A percentile compares a stretch with the other conserved stretches of the same genome.
Conservation (phyloP, 371 early-diverging fungal genomes). For the Haplosporangium sp. region DNA sequence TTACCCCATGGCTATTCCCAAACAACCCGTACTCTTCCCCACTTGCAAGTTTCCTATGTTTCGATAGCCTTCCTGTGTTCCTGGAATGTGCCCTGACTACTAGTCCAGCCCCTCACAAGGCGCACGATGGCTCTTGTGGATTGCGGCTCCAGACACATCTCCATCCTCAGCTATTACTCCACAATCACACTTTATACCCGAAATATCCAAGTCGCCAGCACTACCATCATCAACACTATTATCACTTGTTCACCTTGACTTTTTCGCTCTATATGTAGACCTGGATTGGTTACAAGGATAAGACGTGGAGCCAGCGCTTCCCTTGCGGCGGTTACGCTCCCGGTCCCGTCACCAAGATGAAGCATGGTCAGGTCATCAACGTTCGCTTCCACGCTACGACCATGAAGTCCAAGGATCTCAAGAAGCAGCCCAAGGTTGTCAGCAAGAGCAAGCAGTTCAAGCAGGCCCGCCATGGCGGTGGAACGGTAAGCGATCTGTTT, state of each 20-base stretch:
- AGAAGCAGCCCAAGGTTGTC: constrained; percentile 28
- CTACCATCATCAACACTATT: too few species aligned
- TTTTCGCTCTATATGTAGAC: constrained; percentile 10
- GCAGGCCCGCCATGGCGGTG: constrained; percentile 54
- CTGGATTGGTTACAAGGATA: constrained; percentile 42
- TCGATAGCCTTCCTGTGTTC: not conserved
- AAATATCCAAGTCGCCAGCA: not conserved
- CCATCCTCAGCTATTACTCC: too few species aligned
- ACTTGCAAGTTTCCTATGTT: not conserved
- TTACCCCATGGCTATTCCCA: too few species aligned
- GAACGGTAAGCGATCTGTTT: constrained; percentile 28
- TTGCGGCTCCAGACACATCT: too few species aligned
- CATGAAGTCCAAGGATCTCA: constrained; percentile 25
- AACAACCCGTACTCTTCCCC: not conserved
- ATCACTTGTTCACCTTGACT: not conserved
- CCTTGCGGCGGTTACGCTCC: constrained; percentile 52
- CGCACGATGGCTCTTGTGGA: too few species aligned
- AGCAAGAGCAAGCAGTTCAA: constrained; percentile 15
- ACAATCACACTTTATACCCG: not conserved
- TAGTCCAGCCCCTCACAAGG: too few species aligned
- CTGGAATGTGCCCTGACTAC: too few species aligned
- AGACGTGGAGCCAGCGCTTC: constrained; percentile 21
- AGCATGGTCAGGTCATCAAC: constrained; percentile 29
- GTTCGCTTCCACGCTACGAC: constrained; percentile 41
- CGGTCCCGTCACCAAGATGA: constrained; percentile 41